Conservation (phyloP, 345 rosid species). For the Diplotaxis tenuifolia region DNA sequence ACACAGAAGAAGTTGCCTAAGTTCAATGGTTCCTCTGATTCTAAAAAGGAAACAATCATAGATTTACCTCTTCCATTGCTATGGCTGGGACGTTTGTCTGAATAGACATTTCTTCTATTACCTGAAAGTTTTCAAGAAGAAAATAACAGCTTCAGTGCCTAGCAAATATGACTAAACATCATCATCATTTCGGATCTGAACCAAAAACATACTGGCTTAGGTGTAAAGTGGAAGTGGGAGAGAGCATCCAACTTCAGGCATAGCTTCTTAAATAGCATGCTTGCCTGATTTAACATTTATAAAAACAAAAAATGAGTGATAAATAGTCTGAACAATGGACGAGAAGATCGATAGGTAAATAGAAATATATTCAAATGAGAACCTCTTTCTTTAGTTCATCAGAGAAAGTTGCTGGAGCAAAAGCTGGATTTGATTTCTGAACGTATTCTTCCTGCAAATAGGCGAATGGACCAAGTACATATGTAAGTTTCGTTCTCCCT, state of each 20-base stretch:
- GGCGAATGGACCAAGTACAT: slow-evolving; percentile 6
- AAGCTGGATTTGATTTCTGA: slow-evolving; percentile 63
- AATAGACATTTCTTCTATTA: slow-evolving; percentile 86
- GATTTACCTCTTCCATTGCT: slow-evolving; percentile 93
- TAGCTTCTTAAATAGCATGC: slow-evolving; percentile 69
- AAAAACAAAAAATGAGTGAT: not conserved
- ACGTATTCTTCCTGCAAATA: slow-evolving; percentile 77
- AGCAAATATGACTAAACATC: slow-evolving; percentile 10
- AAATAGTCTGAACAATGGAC: slow-evolving; percentile 2
- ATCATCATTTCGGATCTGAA: slow-evolving; percentile 14
- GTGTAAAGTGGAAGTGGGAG: slow-evolving; percentile 94
- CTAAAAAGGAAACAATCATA: not conserved
- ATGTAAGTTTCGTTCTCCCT: slow-evolving; percentile 9
- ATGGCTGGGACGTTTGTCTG: slow-evolving; percentile 91
- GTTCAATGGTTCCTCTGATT: not conserved
- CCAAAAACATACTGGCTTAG: slow-evolving; percentile 77
- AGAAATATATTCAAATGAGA: not conserved
- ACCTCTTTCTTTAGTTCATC: slow-evolving; percentile 94
- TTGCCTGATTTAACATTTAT: slow-evolving; percentile 52
- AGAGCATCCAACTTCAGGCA: slow-evolving; percentile 96
- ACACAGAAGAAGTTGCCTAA: slow-evolving; percentile 17
- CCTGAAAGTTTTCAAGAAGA: slow-evolving; percentile 43
- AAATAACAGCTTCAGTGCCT: not conserved
- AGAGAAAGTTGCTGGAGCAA: slow-evolving; percentile 66
- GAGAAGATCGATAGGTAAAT: too few species aligned